These are phyloP conservation scores for Mycena rebaudengoi DNA, from an alignment of 768 basidiomycete species.

Conservation along the genomic window DNA sequence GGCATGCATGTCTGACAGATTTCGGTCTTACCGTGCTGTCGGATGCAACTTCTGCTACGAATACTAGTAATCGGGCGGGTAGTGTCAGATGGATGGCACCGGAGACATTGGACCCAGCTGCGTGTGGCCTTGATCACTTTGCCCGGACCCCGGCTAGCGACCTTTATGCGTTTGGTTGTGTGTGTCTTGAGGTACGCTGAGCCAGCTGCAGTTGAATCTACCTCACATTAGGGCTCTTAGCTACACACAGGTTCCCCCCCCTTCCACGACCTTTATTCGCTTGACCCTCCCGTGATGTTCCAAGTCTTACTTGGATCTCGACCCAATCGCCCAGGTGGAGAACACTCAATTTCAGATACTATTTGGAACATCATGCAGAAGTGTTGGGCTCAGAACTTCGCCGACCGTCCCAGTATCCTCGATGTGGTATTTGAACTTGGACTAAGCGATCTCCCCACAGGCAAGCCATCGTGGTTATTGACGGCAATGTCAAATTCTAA, in stretches of 20 bases:
- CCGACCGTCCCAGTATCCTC: constrained; percentile 12
- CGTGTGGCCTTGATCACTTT: constrained; percentile 29
- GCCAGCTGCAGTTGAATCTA: neutral
- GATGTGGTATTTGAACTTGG: constrained; percentile 9
- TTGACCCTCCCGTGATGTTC: constrained; percentile 10
- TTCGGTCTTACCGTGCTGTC: constrained; percentile 38
- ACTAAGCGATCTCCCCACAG: neutral
- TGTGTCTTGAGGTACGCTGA: constrained; percentile 14
- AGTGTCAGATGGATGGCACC: constrained; percentile 41
- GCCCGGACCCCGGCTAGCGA: constrained; percentile 11
- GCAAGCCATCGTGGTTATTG: too few relatives aligned
- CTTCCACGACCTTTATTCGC: constrained; percentile 10
- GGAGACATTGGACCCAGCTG: too few relatives aligned
- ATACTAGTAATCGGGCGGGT: constrained; percentile 25
- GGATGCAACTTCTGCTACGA: constrained; percentile 29
- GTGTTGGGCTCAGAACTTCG: constrained; percentile 18
- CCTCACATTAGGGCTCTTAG: neutral
- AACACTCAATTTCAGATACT: constrained; percentile 8
- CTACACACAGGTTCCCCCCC: constrained; percentile 19
- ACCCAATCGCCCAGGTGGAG: neutral
- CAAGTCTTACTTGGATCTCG: constrained; percentile 9
- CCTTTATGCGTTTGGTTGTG: constrained; percentile 18
- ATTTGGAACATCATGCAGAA: constrained; percentile 24
- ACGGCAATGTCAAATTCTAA: too few relatives aligned
- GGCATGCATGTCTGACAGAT: constrained; percentile 36